Base-by-base conservation (phyloP, 2,329 filamentous ascomycete species). In the Trichoderma koningii region DNA sequence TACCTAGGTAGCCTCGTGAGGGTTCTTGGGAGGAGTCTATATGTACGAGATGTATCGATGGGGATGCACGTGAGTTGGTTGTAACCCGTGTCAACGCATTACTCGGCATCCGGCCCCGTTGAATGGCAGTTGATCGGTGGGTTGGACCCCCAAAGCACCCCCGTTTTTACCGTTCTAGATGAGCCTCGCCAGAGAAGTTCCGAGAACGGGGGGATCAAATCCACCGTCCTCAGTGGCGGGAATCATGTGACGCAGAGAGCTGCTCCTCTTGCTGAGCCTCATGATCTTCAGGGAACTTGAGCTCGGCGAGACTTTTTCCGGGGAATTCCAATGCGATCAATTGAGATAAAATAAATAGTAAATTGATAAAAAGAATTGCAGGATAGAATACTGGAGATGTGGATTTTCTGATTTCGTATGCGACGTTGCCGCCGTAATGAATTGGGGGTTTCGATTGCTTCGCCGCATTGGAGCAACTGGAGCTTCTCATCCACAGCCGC, bases 171-270 rank as follows among this genome's bases (percentile, higher is more conserved):
- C 19, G 56, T 60, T 60, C 56, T 60, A 60, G 56, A 38, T 38
- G 34, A 38, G 34, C 34, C 34, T 38, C 34, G 28, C 56, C 48
- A 41, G 28, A 41, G 45, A 23, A 21, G 17, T 48, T 41, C 23
- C 34, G 30, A 42, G 5, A 34, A 60, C 19, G 21, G 47, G 45
- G 21, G 34, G 21, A 23, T 23, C 21, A 51, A 28, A 51, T 44
- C 56, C 56, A 60, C 56, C 5, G 23, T n/a, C n/a, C 30, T 47
- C 21, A 61, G 23, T 61, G 38, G 17, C 48, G 26, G 34, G 57
- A 52, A 47, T 61, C 57, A 61, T 61, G 57, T 60, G 56, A 60
- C 19, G 12, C 12, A 17, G 7, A 7, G 9, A 12, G 9, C 21
- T 41, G 47, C 38, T 42, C 19, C 56, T 19, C 23, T 26, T 21